Percentiles rank a stretch among this genome's conserved stretches.
Evolutionary conservation across 1,139 yeast genomes (phyloP).

Genomic region (Suhomyces maxii): DNA sequence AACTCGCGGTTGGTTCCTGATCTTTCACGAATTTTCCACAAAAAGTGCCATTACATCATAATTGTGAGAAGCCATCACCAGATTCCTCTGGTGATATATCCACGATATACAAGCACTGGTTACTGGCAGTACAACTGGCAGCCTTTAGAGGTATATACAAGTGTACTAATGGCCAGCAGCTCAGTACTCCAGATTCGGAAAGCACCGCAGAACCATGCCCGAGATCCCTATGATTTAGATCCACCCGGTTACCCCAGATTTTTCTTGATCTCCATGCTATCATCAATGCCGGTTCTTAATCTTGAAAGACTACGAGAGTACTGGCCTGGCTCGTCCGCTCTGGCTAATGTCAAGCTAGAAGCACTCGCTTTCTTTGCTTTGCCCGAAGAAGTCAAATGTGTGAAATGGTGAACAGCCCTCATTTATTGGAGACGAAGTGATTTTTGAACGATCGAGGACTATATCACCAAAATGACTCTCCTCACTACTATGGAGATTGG

Average conservation of each 20-base stretch:
- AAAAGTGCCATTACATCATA: neutral
- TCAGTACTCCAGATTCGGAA: too few relatives aligned
- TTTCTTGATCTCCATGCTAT: constrained; percentile 52
- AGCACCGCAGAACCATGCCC: constrained; percentile 17
- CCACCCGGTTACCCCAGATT: constrained; percentile 41
- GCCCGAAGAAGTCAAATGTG: constrained; percentile 53
- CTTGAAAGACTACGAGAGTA: constrained; percentile 42
- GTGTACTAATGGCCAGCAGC: too few relatives aligned
- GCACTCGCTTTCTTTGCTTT: constrained; percentile 53
- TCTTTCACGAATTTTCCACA: neutral
- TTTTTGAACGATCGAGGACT: constrained; percentile 46
- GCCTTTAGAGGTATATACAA: too few relatives aligned
- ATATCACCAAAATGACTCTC: constrained; percentile 48
- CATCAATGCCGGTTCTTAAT: constrained; percentile 61
- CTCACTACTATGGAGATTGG: constrained; percentile 46
- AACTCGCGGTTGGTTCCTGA: too few relatives aligned
- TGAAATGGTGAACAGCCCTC: constrained; percentile 64
- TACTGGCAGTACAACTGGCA: too few relatives aligned
- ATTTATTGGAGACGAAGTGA: constrained; percentile 73
- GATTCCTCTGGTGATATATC: too few relatives aligned
- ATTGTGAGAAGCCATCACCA: too few relatives aligned
- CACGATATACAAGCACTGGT: too few relatives aligned
- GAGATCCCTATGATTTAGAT: constrained; percentile 37
- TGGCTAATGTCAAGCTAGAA: constrained; percentile 41
- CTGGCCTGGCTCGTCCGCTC: constrained; percentile 37